phyloP scores from a whole-genome alignment of 441 rosid genomes.

The Flueggea neowawraea region DNA sequence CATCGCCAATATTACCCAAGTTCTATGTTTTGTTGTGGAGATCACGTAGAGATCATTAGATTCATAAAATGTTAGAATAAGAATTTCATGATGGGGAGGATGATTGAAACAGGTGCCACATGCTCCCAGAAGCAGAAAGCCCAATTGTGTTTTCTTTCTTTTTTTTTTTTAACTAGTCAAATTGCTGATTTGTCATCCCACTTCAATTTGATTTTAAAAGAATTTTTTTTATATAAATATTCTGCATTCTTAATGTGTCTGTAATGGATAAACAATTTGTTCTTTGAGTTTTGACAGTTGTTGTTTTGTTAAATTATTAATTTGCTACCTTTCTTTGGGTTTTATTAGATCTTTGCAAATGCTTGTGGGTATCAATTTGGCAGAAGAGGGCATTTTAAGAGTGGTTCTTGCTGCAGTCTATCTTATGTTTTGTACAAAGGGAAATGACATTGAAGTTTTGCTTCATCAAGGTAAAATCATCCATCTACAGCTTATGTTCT shows the following conservation, averaged over 20 bases:
- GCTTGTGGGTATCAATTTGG: slow-evolving; percentile 73
- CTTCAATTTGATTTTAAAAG: no score
- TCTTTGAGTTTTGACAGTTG: slow-evolving; percentile 7
- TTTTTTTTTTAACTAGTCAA: no score
- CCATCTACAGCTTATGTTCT: neutral
- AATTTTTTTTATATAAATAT: no score
- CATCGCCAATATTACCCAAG: no score
- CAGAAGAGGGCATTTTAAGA: slow-evolving; percentile 94
- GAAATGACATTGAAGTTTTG: slow-evolving; percentile 74
- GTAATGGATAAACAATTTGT: neutral
- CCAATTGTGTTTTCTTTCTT: no score
- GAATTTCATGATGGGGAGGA: no score
- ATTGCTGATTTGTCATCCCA: no score
- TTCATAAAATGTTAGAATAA: no score
- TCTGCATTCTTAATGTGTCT: neutral
- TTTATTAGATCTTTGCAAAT: slow-evolving; percentile 80
- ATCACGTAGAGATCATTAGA: no score
- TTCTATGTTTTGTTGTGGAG: no score
- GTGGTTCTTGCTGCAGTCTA: slow-evolving; percentile 77
- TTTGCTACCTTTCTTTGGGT: slow-evolving; percentile 14
- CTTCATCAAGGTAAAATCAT: slow-evolving; percentile 76
- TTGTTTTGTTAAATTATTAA: neutral
- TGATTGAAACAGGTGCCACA: no score
- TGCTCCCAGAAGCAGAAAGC: no score
- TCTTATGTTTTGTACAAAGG: slow-evolving; percentile 61